phyloP scores from a whole-genome alignment of 495 filamentous ascomycete genomes.

The Hypoxylon rickii region DNA sequence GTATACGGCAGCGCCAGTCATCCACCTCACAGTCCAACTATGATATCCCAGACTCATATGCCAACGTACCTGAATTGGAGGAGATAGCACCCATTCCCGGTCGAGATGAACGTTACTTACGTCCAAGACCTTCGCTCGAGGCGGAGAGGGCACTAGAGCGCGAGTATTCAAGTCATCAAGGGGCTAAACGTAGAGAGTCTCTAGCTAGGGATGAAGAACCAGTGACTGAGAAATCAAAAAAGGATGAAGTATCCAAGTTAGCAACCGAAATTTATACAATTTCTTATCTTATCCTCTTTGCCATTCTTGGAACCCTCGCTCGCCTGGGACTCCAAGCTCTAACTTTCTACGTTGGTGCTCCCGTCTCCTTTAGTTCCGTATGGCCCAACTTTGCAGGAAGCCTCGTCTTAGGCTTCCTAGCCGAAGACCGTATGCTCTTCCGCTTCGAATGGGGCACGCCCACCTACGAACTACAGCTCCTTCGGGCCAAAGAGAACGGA shows the following conservation, averaged over 20 bases:
- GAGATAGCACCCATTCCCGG: constrained; percentile 51
- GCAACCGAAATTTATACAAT: constrained; percentile 76
- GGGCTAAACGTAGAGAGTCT: background rate
- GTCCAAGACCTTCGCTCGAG: constrained; percentile 35
- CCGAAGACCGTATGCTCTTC: constrained; percentile 80
- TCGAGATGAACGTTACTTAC: constrained; percentile 43
- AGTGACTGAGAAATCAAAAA: constrained; percentile 18
- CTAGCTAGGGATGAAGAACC: constrained; percentile 1
- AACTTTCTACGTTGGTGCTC: constrained; percentile 78
- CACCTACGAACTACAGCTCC: constrained; percentile 37
- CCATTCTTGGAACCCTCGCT: constrained; percentile 83
- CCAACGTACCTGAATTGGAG: constrained; percentile 53
- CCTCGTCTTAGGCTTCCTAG: constrained; percentile 82
- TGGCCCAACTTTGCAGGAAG: constrained; percentile 94
- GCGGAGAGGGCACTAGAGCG: constrained; percentile 28
- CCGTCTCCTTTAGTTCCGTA: constrained; percentile 71
- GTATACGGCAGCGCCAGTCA: constrained; percentile 16
- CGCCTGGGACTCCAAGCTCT: constrained; percentile 81
- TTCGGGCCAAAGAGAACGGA: constrained; percentile 36
- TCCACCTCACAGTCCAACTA: constrained; percentile 38
- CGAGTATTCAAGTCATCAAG: constrained; percentile 6
- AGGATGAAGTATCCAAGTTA: constrained; percentile 52
- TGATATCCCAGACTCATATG: constrained; percentile 53
- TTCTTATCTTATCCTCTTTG: constrained; percentile 84
- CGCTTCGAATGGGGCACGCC: constrained; percentile 63